Evolutionary conservation across 202 grass and related monocot genomes (phyloP), one percentile per base, ranked within the genome.

Genomic region (Sporobolus alterniflorus): DNA sequence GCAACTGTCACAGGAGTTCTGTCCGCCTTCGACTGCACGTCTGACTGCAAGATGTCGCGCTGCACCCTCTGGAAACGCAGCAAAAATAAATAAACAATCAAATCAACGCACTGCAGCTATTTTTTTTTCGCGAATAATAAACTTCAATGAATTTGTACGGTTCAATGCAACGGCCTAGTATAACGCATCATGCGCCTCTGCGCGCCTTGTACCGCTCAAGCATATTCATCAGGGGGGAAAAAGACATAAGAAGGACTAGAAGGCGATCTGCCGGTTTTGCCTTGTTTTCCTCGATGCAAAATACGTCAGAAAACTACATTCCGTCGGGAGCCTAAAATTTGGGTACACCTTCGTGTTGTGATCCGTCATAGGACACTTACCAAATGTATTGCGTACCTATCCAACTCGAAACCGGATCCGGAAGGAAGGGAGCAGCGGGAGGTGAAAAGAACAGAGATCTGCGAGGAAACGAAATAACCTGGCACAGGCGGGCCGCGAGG

Each of bases 1-100:
- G 92, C 93, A 11, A 98, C 89, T 40, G 96, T 98, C 3, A 98
- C 96, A 42, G 96, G 96, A 69, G 80, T 98, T 74, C 79, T 93
- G 78, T 95, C 91, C 1, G 85, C 55, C 78, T 98, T 98, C 3
- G 93, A 92, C 73, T 98, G 96, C 43, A 95, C 60, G 73, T 93
- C 91, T 12, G 91, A 93, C 65, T 95, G 89, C 85, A 78, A 83
- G 41, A 98, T 88, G 47, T 90, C 80, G 63, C 63, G 76, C 76
- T 98, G 96, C 49, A 98, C 92, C 21, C 61, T 54, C 96, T 95
- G 85, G 18, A 78, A 62, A 74, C 7, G 43, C 24, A 69, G 24
- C 11, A 36, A 69, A 64, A 52, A 63, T 64, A 75, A 8, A 40
- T 39, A 39, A 39, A 39, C 4, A 56, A 76, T 63, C 31, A 87